Evolutionary conservation across 345 rosid species (phyloP), one percentile per base, ranked within the genome.

Genomic region (Aquilaria sinensis): DNA sequence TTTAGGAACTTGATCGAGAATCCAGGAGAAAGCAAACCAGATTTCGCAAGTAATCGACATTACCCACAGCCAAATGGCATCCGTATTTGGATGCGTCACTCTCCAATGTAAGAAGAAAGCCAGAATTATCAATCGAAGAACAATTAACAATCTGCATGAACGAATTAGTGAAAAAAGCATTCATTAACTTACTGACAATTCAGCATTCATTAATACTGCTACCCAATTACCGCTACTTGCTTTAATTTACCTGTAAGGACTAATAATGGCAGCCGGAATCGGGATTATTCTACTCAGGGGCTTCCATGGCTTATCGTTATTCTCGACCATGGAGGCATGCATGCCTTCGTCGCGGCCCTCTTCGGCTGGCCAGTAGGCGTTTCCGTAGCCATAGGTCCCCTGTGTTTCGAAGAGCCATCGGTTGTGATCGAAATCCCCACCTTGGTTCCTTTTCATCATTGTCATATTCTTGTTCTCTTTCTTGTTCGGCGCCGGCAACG

Each of bases 21-120:
- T 80, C 99, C 97, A 94, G 3, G 99, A 94, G 67, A 94, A 88
- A 4, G 85, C 97, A 64, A 94, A 90, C 97, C 99, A 90, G 30
- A 86, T 33, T 76, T 90, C 97, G 43, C 99, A 94, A 31, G 81
- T 61, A 9, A 94, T 65, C 0, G 99, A 94, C 95, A 94, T 83
- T 0, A 68, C 52, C 99, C 99, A 90, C 69, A 94, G 53, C 99
- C 99, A 94, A 56, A 85, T 37, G 0, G 99, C 99, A 14, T 90
- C 92, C 31, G 72, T 70, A 47, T 94, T 94, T 5, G 97, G 99
- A 74, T 94, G 71, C 30, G 10, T 23, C 7, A 90, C 2, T 73
- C 99, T 85, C 97, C 97, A 94, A 1, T 87, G 81, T 67, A 94
- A 75, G 73, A 90, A 94, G 79, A 90, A 90, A 10, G 41, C 73